Base-by-base conservation (phyloP, 768 basidiomycete species). In the Tulasnella sp. region DNA sequence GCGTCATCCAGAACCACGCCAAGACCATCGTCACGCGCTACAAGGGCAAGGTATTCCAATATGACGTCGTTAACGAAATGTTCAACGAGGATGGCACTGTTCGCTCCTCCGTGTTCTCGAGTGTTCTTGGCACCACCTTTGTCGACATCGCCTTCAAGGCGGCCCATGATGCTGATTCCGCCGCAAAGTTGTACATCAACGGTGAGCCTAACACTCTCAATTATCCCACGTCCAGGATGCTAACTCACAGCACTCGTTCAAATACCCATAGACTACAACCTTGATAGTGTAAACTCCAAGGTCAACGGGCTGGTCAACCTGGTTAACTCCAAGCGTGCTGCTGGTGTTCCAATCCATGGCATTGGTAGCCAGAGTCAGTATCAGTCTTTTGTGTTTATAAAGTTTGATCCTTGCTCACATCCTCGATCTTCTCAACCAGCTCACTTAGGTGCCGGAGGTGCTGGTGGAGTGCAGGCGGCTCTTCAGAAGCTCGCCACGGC, bases 91-190 rank as follows among this genome's bases (percentile, higher is more conserved):
- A 89, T 81, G 89, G 89, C 71, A 85, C 85, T 75, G 82, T 89
- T 75, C 86, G 88, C 39, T 86, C 85, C 40, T 87, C 87, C 80
- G 87, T 89, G n/a, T 77, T 77, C 76, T 58, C 31, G 75, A 87
- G 87, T 77, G 87, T 89, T 48, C 84, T 90, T n/a, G 88, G 89
- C 79, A 78, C 87, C 84, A 27, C 77, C 3, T 90, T 89, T 83
- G 86, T 90, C 82, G 85, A 85, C 44, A 87, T 89, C 80, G 89
- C 89, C n/a, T 89, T 89, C 86, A 82, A 86, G 80, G 87, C 88
- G 36, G 89, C 89, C 8, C 85, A 88, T n/a, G 84, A 86, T 52
- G 87, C 88, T 12, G 89, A 90, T 83, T 85, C 87, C 44, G 86
- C 82, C 46, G 89, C 89, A 19, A 77, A 77, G 74, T 27, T 75